Evolutionary conservation across 225 moss, liverwort and hornwort species (phyloP), one percentile per base, ranked within the genome.

Genomic region (Rhytidiadelphus loreus): DNA sequence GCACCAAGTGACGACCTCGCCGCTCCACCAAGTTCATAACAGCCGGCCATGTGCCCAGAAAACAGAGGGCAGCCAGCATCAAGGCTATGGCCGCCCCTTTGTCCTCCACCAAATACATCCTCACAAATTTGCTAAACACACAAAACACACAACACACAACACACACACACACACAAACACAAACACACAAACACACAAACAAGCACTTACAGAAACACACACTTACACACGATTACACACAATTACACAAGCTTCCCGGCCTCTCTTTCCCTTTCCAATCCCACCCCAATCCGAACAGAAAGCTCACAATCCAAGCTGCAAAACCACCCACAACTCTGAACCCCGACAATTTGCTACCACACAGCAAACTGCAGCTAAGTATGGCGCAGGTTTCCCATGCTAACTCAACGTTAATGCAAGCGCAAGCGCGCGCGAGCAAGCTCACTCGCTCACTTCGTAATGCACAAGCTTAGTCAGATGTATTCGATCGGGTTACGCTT

Each of bases 31-130:
- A 68, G 91, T 96, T 95, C 93, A 99, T 82, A 8, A 97, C 85
- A 50, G 97, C 98, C 64, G 98, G 98, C 96, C 96, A 99, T 89
- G 98, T 99, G 59, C 97, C 98, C 82, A 99, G 90, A 26, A 96
- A 92, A 71, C 88, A 91, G 60, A 99, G 92, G 57, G 98, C 94
- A n/a, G 89, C 96, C 71, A 97, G 83, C 98, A 99, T 99, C 77
- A 99, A 90, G 84, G 96, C 98, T 86, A 99, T 96, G 80, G 96
- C 98, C 86, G 94, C 91, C 56, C 97, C 97, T 83, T 96, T 97
- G 62, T 89, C 90, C 57, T 92, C 8, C 59, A 98, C 93, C 70
- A 97, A 59, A 87, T 95, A 94, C 98, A 98, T 98, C 43, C 65
- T 82, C 44, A 3, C 55, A 22, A 50, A 48, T 35, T 39, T 12